Evolutionary conservation across 73 alveolate genomes (phyloP).

Genomic region (Uronychia binucleata): DNA sequence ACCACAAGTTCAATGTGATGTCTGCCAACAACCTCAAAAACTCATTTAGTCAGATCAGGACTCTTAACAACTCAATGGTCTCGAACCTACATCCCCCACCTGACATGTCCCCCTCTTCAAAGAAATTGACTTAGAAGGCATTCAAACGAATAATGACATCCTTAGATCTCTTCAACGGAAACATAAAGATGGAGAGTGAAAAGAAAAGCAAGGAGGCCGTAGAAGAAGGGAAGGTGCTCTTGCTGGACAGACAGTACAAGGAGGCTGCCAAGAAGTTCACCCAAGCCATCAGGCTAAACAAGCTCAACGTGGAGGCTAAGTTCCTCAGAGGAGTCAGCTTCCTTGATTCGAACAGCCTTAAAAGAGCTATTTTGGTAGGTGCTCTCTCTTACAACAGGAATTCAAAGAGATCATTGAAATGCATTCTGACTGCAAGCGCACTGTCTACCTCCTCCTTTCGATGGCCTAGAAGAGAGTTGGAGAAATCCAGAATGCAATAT

Average conservation of each 20-base stretch:
- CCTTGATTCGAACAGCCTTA: conserved; percentile 32
- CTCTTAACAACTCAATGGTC: background rate
- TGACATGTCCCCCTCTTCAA: background rate
- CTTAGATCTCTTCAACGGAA: background rate
- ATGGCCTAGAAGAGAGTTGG: conserved; percentile 54
- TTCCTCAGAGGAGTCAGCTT: conserved; percentile 59
- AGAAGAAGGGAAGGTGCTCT: background rate
- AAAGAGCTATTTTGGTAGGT: conserved; percentile 32
- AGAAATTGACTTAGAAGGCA: background rate
- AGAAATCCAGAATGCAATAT: conserved; percentile 2
- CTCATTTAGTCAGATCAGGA: background rate
- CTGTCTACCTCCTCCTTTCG: conserved; percentile 36
- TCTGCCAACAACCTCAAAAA: background rate
- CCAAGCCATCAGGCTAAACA: conserved; percentile 13
- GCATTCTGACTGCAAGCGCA: background rate
- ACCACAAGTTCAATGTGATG: background rate
- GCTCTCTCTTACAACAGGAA: no score
- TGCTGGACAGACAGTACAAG: background rate
- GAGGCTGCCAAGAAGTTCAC: conserved; percentile 51
- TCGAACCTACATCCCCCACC: background rate
- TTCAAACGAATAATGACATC: background rate
- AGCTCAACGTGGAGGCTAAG: conserved; percentile 32
- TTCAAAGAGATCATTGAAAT: conserved; percentile 30
- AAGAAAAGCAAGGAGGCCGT: background rate
- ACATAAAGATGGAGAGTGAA: background rate